Conservation (phyloP, 345 rosid species). For the Aquilaria sinensis region DNA sequence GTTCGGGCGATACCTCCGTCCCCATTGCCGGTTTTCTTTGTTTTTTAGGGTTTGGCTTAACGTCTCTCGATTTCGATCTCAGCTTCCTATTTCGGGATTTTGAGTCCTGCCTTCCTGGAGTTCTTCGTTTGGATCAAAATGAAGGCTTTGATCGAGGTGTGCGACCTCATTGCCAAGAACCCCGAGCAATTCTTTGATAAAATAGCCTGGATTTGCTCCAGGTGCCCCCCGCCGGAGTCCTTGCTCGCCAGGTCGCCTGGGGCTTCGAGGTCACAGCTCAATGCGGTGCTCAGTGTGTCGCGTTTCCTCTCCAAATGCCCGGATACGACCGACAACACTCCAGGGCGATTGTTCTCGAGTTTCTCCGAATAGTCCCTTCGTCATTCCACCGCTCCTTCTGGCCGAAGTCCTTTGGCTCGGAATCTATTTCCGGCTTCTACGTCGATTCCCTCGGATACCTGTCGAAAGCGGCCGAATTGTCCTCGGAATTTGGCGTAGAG, state of each 20-base stretch:
- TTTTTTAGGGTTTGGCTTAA: background rate
- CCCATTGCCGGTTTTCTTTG: too few relatives aligned
- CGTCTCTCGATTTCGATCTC: background rate
- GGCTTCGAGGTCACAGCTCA: constrained; percentile 83
- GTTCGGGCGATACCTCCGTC: too few relatives aligned
- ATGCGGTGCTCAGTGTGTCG: constrained; percentile 74
- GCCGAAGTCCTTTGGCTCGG: constrained; percentile 69
- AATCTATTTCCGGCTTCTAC: constrained; percentile 50
- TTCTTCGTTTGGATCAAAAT: constrained; percentile 20
- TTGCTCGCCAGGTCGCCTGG: constrained; percentile 57
- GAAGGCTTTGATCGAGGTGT: constrained; percentile 85
- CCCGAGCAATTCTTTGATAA: constrained; percentile 81
- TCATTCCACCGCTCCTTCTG: constrained; percentile 71
- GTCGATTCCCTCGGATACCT: constrained; percentile 61
- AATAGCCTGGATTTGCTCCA: constrained; percentile 80
- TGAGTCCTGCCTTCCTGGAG: background rate
- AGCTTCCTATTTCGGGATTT: background rate
- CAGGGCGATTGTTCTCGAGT: constrained; percentile 53
- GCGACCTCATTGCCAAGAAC: constrained; percentile 69
- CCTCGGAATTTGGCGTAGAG: constrained; percentile 59
- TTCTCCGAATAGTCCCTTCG: constrained; percentile 57
- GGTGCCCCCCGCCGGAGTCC: constrained; percentile 77
- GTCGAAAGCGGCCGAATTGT: constrained; percentile 37
- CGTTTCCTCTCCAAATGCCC: constrained; percentile 66
- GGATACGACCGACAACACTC: constrained; percentile 41